Base-by-base conservation (phyloP, 2,329 filamentous ascomycete species). In the Camillea tinctor region DNA sequence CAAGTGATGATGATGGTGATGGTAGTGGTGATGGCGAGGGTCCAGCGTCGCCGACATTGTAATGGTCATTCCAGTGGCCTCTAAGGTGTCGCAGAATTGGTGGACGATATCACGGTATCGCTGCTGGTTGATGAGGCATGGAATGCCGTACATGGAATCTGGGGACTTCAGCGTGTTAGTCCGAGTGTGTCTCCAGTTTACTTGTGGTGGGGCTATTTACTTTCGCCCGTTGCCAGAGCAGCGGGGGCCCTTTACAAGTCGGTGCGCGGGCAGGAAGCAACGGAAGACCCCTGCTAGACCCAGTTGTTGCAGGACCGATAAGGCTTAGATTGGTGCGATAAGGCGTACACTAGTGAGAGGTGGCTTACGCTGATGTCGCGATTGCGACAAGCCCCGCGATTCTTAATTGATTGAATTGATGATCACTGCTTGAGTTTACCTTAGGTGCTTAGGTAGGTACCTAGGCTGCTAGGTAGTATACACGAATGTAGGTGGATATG, bases 1-100 rank as follows among this genome's bases (percentile, higher is more conserved):
- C 11, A 59, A 60, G 60, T 60, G 72, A 67, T 59, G 75, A 71
- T 65, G 76, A 69, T 52, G 30, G 20, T 53, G 40, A 20, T 13
- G 55, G 20, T 24, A 20, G 50, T 9, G 55, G 50, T 57, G 78
- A 71, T 55, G 79, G 79, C 79, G 72, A 15, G 77, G 73, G 64
- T 76, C 75, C 57, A 76, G 54, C 61, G 53, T 52, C 62, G 76
- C 72, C 15, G 36, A 15, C 36, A 44, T 44, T n/a, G 7, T 44
- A n/a, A 44, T 44, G 13, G 36, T 44, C 68, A 80, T 79, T 60
- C 70, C 74, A 70, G 74, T 70, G 6, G 49, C 19, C 21, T 21
- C 9, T 59, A 65, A 52, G 36, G 60, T 64, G 48, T 65, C 57
- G 60, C 63, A 65, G 55, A 64, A 60, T 23, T 67, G 63, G 7